Evolutionary conservation across 2,329 filamentous ascomycete genomes (phyloP).

Genomic region (Diaporthe capsici): DNA sequence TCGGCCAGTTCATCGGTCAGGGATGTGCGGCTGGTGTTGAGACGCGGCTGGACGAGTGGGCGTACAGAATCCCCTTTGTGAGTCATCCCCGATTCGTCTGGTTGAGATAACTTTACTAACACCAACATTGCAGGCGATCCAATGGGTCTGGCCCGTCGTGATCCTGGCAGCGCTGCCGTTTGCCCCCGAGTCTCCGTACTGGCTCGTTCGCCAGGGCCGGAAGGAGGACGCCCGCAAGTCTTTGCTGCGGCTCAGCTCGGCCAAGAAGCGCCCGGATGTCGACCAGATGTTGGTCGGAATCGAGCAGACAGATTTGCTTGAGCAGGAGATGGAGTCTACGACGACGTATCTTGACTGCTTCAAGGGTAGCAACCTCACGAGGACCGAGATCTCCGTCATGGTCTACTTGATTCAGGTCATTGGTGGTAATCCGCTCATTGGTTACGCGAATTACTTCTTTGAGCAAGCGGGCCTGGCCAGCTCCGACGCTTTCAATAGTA

Average conservation of each 20-base stretch:
- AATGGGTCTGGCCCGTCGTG: conserved; percentile 59
- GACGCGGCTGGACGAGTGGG: conserved; percentile 53
- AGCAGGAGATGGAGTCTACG: conserved; percentile 59
- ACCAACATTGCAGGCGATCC: conserved; percentile 43
- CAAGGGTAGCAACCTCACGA: conserved; percentile 62
- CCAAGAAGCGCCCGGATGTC: conserved; percentile 54
- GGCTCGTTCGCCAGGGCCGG: conserved; percentile 54
- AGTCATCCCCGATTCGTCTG: neutral
- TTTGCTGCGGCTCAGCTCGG: conserved; percentile 49
- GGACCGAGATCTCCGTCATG: conserved; percentile 66
- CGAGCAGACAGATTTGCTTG: conserved; percentile 65
- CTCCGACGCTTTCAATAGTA: conserved; percentile 57
- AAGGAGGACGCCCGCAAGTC: conserved; percentile 52
- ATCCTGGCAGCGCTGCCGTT: conserved; percentile 50
- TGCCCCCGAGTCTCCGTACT: conserved; percentile 61
- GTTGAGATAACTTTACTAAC: rapidly evolving
- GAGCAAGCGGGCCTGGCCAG: conserved; percentile 62
- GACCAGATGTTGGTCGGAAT: conserved; percentile 68
- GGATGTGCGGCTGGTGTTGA: conserved; percentile 50
- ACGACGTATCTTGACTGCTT: conserved; percentile 66
- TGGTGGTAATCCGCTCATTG: conserved; percentile 64
- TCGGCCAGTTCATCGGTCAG: conserved; percentile 56
- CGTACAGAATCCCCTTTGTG: conserved; percentile 54
- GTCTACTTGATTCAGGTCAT: conserved; percentile 65
- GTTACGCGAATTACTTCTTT: conserved; percentile 63